Conservation (phyloP, 1,284 basidiomycete species). For the Cutaneotrichosporon dermatis region DNA sequence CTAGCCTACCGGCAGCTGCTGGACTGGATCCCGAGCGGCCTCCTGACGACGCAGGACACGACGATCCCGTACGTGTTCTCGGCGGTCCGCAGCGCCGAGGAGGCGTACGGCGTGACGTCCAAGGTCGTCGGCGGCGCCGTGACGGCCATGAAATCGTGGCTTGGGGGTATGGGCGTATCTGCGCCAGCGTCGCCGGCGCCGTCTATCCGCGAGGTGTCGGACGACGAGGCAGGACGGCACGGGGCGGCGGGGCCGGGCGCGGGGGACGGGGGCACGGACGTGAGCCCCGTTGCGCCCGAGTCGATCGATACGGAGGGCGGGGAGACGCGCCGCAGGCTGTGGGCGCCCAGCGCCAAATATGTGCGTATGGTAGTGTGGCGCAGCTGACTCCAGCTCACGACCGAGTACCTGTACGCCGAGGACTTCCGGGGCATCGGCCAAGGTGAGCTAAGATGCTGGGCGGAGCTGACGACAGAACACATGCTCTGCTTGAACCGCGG, state of each 20-base stretch:
- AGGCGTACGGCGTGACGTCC: slow-evolving; percentile 8
- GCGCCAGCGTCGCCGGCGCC: background rate
- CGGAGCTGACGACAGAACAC: slow-evolving; percentile 30
- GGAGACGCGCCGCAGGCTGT: slow-evolving; percentile 9
- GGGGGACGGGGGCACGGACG: background rate
- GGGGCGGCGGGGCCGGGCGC: no score
- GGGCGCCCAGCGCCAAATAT: slow-evolving; percentile 24
- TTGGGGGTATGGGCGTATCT: background rate
- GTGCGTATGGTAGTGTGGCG: background rate
- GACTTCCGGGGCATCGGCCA: slow-evolving; percentile 41
- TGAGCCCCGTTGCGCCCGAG: slow-evolving; percentile 5
- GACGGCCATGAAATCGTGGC: slow-evolving; percentile 11
- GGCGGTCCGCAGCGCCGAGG: slow-evolving; percentile 11
- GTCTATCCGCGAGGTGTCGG: background rate
- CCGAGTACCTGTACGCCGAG: slow-evolving; percentile 38
- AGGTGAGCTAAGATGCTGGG: slow-evolving; percentile 16
- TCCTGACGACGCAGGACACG: slow-evolving; percentile 40
- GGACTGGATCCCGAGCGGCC: slow-evolving; percentile 37
- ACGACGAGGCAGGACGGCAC: background rate
- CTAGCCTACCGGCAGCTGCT: slow-evolving; percentile 38
- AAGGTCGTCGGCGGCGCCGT: slow-evolving; percentile 13
- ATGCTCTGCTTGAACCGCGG: slow-evolving; percentile 44
- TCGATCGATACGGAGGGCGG: background rate
- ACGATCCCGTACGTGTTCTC: slow-evolving; percentile 22
- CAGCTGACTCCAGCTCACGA: slow-evolving; percentile 22